Base-by-base conservation (phyloP, 495 filamentous ascomycete genomes). In the Penicillium arizonense region DNA sequence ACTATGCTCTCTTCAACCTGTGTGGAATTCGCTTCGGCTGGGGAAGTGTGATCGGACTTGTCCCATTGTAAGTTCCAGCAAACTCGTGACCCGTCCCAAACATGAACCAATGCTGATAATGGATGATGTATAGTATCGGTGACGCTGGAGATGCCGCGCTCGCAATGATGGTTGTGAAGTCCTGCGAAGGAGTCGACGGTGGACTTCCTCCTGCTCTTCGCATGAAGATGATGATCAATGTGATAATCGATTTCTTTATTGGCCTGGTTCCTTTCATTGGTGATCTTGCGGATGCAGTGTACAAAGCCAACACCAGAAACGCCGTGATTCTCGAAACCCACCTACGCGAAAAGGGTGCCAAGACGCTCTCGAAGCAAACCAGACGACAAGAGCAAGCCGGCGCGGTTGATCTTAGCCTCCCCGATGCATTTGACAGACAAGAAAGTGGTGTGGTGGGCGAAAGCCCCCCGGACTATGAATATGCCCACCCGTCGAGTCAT, bases 181-280 rank as follows among this genome's bases (percentile, higher is more conserved):
- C 78, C 2, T 89, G 87, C 63, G 70, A 76, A 16, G 78, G 81
- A 24, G 75, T 96, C 33, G 83, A 93, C 41, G 89, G 88, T 49
- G 84, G 84, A 6, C 82, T 96, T 24, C 86, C 84, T 4, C 40
- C 61, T 14, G 50, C 53, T 1, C 61, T 91, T 32, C 73, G 69
- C 36, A 65, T 64, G n/a, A 71, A 74, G 59, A 96, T 97, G 93
- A 50, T 88, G 46, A 66, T 88, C 51, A 89, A 95, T 67, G 78
- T 97, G 39, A 42, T 83, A 3, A 44, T 92, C 24, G 94, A 97
- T 67, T 89, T 95, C 55, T 59, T 82, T 46, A 77, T 96, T 37
- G 94, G 94, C 12, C 73, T 98, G 7, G 74, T 96, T 16, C 94
- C 94, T 1, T 81, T 97, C 56, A 47, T 96, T 5, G 94, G 94